These are phyloP conservation scores for Didymosphaeria variabile DNA, from an alignment of 2,329 filamentous ascomycete species.

Conservation along the genomic window DNA sequence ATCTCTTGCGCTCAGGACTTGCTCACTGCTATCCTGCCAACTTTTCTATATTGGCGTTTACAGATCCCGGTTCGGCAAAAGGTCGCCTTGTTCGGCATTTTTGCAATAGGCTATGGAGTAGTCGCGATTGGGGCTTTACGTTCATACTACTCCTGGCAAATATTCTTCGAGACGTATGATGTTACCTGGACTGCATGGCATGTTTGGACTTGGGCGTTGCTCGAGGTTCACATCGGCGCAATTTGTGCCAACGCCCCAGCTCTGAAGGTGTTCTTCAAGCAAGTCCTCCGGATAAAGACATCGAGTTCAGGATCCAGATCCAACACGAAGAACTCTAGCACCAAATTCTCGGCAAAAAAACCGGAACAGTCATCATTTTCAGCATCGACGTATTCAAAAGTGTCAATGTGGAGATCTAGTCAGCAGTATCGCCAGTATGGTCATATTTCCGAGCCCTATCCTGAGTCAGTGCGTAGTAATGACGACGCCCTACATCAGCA, in stretches of 20 bases:
- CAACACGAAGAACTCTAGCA: constrained; percentile 1
- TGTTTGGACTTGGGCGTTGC: constrained; percentile 28
- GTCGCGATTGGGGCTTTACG: constrained; percentile 35
- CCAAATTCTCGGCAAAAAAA: neutral
- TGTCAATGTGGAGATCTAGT: constrained; percentile 20
- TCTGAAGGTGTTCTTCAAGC: constrained; percentile 45
- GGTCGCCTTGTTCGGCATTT: constrained; percentile 40
- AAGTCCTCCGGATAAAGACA: constrained; percentile 35
- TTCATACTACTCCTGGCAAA: constrained; percentile 37
- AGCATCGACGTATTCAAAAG: constrained; percentile 18
- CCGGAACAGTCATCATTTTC: constrained; percentile 6
- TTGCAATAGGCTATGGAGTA: constrained; percentile 43
- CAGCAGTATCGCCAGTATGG: constrained; percentile 23
- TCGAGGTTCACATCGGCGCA: constrained; percentile 41
- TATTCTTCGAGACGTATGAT: constrained; percentile 43
- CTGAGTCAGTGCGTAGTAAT: constrained; percentile 29
- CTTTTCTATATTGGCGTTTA: constrained; percentile 44
- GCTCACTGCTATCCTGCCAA: constrained; percentile 42
- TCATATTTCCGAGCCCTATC: constrained; percentile 36
- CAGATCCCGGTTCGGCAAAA: constrained; percentile 41
- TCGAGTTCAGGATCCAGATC: constrained; percentile 22
- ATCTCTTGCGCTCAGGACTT: constrained; percentile 41
- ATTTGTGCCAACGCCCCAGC: constrained; percentile 44
- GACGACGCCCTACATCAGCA: constrained; percentile 32
- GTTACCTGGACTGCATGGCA: constrained; percentile 39